Evolutionary conservation across 2,329 filamentous ascomycete genomes (phyloP).

Genomic region (Aspergillus bombycis): DNA sequence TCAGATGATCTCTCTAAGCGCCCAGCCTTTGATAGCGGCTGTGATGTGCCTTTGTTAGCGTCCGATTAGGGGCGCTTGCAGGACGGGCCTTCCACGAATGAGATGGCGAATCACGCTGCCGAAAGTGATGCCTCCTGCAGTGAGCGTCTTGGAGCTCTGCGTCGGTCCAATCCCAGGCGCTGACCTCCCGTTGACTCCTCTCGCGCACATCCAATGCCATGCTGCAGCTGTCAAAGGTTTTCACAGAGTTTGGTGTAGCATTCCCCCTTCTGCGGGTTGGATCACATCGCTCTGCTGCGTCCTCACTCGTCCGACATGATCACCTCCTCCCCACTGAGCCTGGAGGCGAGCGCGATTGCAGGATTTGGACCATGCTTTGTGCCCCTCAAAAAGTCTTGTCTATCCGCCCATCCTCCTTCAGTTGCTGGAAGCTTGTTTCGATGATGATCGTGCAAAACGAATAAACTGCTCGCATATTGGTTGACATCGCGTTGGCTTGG

Average conservation of each 20-base stretch:
- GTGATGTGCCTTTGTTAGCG: constrained; percentile 28
- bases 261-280: constrained; percentile 29
- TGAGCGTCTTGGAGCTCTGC: constrained; percentile 15
- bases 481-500: constrained; percentile 1
- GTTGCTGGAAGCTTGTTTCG: constrained; percentile 25
- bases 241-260: constrained; percentile 9
- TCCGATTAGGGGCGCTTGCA: constrained; percentile 36
- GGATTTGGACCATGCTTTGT: constrained; percentile 19
- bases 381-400: constrained; percentile 37
- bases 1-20: constrained; percentile 28
- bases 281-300: constrained; percentile 34
- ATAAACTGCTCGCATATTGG: constrained; percentile 7
- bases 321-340: constrained; percentile 16
- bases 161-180: constrained; percentile 12
- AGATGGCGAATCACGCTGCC: constrained; percentile 14
- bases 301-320: constrained; percentile 30
- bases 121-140: constrained; percentile 40
- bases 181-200: constrained; percentile 2
- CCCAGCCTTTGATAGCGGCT: constrained; percentile 18
- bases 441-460: constrained; percentile 18
- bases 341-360: constrained; percentile 19
- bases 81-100: constrained; percentile 30
- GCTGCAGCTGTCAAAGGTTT: constrained; percentile 3
- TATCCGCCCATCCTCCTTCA: constrained; percentile 23
- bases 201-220: constrained; percentile 11